Evolutionary conservation across 2,329 filamentous ascomycete species (phyloP), one percentile per base, ranked within the genome.

Genomic region (Colletotrichum destructivum): DNA sequence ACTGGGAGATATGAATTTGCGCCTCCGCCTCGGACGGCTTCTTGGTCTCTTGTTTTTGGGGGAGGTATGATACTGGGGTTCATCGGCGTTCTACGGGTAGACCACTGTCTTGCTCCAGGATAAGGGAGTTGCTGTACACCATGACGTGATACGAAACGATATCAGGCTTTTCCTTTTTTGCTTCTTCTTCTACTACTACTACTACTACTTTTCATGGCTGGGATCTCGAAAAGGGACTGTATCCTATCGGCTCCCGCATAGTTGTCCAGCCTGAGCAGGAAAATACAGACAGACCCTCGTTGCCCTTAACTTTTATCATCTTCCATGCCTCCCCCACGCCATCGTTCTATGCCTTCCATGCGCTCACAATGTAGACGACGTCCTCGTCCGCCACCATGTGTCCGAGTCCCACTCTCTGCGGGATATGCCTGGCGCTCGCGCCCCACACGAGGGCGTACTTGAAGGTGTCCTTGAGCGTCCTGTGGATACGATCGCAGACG

Each of bases 371-470:
- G 77, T 90, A 91, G 62, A 92, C 90, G 21, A 92, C 90, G 78
- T 92, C 90, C 80, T 92, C 90, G 74, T 92, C 90, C 2, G 87
- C 84, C 55, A 99, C 95, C 15, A 90, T 78, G 86, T 99, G 96
- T 8, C 90, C 87, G 78, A 99, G 82, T 1, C 96, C 97, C 47
- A 98, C 96, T 74, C 96, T 88, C 86, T 99, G 96, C 46, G 97
- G 96, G 46, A 98, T 88, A 86, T 99, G 97, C 78, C 94, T 91
- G 46, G 96, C 96, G 82, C 96, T 98, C 21, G 95, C 95, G 5
- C 96, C 96, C 97, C 97, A 99, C 0, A 99, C 96, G 75, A 98
- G 84, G 3, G 96, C 97, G 84, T 98, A 98, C 87, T 98, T 99
- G 88, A 98, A 99, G 5, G 95, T 98, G 74, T 99, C 97, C 89